Base-by-base conservation (phyloP, 2,329 filamentous ascomycete species). In the Xenosphaeropsis pyriputrescens region DNA sequence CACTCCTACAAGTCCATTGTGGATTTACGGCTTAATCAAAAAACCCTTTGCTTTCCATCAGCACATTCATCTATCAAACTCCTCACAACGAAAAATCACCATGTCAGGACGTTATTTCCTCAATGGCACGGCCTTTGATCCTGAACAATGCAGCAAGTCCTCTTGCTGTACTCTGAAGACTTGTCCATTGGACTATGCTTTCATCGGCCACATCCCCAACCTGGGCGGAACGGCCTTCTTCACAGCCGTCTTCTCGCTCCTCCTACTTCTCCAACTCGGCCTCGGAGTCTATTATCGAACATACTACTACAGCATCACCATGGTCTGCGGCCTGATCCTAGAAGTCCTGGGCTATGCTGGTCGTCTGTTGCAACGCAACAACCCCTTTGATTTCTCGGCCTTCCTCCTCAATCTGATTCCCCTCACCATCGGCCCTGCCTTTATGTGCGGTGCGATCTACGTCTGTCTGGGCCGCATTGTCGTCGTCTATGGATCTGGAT, bases 311-410 rank as follows among this genome's bases (percentile, higher is more conserved):
- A 59, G 61, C 36, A 45, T 65, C 12, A 62, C 65, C 32, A 67
- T 80, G 57, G 41, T 60, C 1, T 54, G 66, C 1, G 75, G 76
- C 3, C 57, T 69, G 17, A 30, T 65, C 22, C 58, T 62, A 22
- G 75, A 79, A 52, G 53, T 75, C 19, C 51, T 72, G 1, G 74
- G 74, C 7, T 78, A 78, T 47, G 56, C 61, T 11, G 71, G 68
- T 2, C 62, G 71, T 16, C 47, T 75, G 19, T 51, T 68, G 44
- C 59, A 74, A 53, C 54, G 67, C 50, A 47, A 61, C 37, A 69
- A 74, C 45, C 67, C 68, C 0, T 75, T 66, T 54, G 51, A 57
- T 26, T 45, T 53, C 2, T 44, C 56, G 15, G 60, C 59, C 0
- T 75, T 75, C 47, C 56, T 72, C 34, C 52, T 69, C 44, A 69